Base-by-base conservation (phyloP, 805 yeast genomes). In the Grigorovia yakushimaensis region DNA sequence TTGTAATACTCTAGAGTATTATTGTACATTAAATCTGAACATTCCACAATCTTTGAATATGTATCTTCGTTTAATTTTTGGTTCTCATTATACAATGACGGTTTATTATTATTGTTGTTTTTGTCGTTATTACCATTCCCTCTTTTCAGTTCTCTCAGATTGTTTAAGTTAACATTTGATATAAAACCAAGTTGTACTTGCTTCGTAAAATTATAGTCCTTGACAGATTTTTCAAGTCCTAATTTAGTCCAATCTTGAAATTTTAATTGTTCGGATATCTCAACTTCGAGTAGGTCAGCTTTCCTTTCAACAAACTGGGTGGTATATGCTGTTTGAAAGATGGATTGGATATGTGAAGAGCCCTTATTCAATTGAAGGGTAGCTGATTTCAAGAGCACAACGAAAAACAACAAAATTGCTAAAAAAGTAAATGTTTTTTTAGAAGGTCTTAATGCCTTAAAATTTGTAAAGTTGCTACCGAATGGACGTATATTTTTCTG, bases 91-190 rank as follows among this genome's bases (percentile, higher is more conserved):
- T 3, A 27, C 9, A 27, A 15, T 27, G 33, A 27, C 9, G 9
- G 15, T 27, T 27, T 15, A 27, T 10, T 27, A 10, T 24, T 24
- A 24, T 24, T 9, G 27, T 24, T 24, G 9, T 24, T 43, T 35
- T n/a, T 37, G n/a, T 23, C 7, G 23, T 19, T 36, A 6, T 13
- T 22, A n/a, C 9, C 19, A 20, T 5, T 41, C 5, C 8, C n/a
- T 22, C 19, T 19, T 33, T 27, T 44, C 36, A 23, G 8, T 42
- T 38, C 13, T 27, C 13, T 13, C 30, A 19, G 30, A 38, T 33
- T 44, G 45, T 3, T 42, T 3, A 52, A 21, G 39, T 52, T 51
- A 20, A 54, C 17, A 47, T 54, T 54, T 4, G 55, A 49, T 2
- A 46, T 49, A 39, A 30, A 54, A 2, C 52, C 56, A 6, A 39